These are phyloP conservation scores for Nepenthes alata DNA, from an alignment of 179 eudicot genomes.

Conservation along the genomic window DNA sequence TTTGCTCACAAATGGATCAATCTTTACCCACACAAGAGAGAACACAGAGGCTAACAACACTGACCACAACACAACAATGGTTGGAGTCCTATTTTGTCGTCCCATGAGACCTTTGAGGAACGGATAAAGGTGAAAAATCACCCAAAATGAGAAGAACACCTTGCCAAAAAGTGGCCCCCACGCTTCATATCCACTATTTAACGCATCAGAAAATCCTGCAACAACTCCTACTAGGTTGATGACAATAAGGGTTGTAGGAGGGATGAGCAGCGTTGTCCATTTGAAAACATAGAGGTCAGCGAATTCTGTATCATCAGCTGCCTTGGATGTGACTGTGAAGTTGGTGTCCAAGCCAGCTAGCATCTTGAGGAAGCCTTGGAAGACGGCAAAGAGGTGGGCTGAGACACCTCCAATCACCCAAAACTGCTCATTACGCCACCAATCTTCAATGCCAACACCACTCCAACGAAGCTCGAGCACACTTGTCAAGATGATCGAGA, in stretches of 20 bases:
- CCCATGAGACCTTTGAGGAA: slow-evolving; percentile 50
- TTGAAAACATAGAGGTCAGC: slow-evolving; percentile 35
- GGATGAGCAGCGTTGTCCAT: slow-evolving; percentile 43
- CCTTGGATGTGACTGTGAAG: slow-evolving; percentile 38
- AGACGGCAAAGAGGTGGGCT: slow-evolving; percentile 37
- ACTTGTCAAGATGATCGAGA: slow-evolving; percentile 33
- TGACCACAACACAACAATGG: slow-evolving; percentile 29
- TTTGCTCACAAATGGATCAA: slow-evolving; percentile 25
- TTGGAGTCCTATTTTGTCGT: slow-evolving; percentile 37
- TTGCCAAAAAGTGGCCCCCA: slow-evolving; percentile 47
- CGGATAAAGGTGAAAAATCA: slow-evolving; percentile 36
- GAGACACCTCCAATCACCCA: slow-evolving; percentile 49
- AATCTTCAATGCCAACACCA: slow-evolving; percentile 36
- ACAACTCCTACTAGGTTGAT: slow-evolving; percentile 40
- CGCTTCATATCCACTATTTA: slow-evolving; percentile 33
- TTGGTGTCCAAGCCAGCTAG: slow-evolving; percentile 39
- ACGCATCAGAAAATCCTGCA: slow-evolving; percentile 40
- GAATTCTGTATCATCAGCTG: slow-evolving; percentile 34
- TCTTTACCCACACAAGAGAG: slow-evolving; percentile 43
- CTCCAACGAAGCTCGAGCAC: slow-evolving; percentile 39
- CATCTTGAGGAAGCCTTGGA: slow-evolving; percentile 40
- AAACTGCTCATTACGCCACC: slow-evolving; percentile 43
- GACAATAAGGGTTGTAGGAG: slow-evolving; percentile 37
- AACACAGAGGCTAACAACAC: slow-evolving; percentile 39
- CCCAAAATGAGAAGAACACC: slow-evolving; percentile 38